phyloP scores from a whole-genome alignment of 1,284 basidiomycete genomes.

The Tilletia horrida region DNA sequence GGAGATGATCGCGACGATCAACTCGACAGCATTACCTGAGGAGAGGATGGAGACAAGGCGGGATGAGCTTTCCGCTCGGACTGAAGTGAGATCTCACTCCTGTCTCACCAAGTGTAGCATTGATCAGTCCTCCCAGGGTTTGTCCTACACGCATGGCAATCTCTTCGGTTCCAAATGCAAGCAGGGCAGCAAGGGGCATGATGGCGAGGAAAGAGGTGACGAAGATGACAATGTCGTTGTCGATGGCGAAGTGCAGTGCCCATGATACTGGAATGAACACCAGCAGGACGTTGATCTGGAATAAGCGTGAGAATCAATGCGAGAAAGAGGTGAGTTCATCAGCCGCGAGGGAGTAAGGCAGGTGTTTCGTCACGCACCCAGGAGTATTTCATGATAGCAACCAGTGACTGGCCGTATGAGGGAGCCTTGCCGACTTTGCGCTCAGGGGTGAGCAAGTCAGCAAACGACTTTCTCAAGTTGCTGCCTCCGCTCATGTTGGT shows the following conservation, averaged over 20 bases:
- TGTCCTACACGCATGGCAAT: slow-evolving; percentile 46
- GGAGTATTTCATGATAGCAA: slow-evolving; percentile 34
- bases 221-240: slow-evolving; percentile 39
- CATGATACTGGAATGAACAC: slow-evolving; percentile 45
- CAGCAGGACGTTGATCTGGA: slow-evolving; percentile 34
- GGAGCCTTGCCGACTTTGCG: slow-evolving; percentile 33
- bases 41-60: neutral
- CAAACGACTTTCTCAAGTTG: slow-evolving; percentile 34
- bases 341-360: too few relatives aligned
- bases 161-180: slow-evolving; percentile 45
- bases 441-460: slow-evolving; percentile 38
- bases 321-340: too few relatives aligned
- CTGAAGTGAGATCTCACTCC: too few relatives aligned
- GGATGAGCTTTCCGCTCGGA: neutral
- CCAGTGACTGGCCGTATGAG: slow-evolving; percentile 1
- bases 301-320: neutral
- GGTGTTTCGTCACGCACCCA: too few relatives aligned
- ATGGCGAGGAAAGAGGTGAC: slow-evolving; percentile 46
- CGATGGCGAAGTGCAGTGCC: slow-evolving; percentile 40
- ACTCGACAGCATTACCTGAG: slow-evolving; percentile 39
- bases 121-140: slow-evolving; percentile 48
- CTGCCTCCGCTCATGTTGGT: slow-evolving; percentile 29
- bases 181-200: slow-evolving; percentile 45
- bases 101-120: slow-evolving; percentile 37
- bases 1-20: slow-evolving; percentile 49